Conservation (phyloP, 2,329 filamentous ascomycete genomes). For the Cladosporium cucumerinum region DNA sequence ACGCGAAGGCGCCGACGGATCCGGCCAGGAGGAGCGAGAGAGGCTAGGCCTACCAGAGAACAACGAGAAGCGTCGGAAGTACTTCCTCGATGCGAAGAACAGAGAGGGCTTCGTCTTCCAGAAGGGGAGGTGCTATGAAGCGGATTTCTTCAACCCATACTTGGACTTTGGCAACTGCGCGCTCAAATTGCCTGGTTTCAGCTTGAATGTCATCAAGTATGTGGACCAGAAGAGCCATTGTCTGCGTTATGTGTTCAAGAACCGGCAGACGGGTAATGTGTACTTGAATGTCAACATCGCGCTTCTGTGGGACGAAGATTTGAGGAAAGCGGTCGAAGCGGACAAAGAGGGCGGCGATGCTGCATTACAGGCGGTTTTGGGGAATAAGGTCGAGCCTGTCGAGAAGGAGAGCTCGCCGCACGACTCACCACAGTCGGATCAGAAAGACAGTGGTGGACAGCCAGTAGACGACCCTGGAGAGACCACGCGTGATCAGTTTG, state of each 20-base stretch:
- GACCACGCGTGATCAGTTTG: background rate
- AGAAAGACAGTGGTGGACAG: background rate
- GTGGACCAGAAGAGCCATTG: slow-evolving; percentile 48
- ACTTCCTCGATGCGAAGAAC: slow-evolving; percentile 38
- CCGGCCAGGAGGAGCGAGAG: slow-evolving; percentile 32
- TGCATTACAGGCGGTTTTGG: slow-evolving; percentile 1
- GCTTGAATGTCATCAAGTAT: slow-evolving; percentile 44
- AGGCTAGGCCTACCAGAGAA: slow-evolving; percentile 36
- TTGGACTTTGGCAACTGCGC: slow-evolving; percentile 47
- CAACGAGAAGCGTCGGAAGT: slow-evolving; percentile 45
- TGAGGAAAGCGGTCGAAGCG: slow-evolving; percentile 36
- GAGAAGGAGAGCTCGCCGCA: background rate
- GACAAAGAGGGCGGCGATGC: slow-evolving; percentile 20
- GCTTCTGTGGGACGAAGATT: slow-evolving; percentile 44
- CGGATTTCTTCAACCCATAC: slow-evolving; percentile 49
- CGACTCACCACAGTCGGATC: background rate
- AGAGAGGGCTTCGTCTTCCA: slow-evolving; percentile 42
- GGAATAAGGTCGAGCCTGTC: background rate
- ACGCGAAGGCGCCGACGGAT: slow-evolving; percentile 41
- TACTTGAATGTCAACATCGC: slow-evolving; percentile 46
- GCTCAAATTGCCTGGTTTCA: slow-evolving; percentile 45
- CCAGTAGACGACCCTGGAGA: background rate
- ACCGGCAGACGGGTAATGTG: slow-evolving; percentile 40
- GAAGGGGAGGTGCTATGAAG: slow-evolving; percentile 43
- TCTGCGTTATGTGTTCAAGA: slow-evolving; percentile 46